phyloP scores from a whole-genome alignment of 2,329 filamentous ascomycete genomes.

The Paracoccidioides brasiliensis region DNA sequence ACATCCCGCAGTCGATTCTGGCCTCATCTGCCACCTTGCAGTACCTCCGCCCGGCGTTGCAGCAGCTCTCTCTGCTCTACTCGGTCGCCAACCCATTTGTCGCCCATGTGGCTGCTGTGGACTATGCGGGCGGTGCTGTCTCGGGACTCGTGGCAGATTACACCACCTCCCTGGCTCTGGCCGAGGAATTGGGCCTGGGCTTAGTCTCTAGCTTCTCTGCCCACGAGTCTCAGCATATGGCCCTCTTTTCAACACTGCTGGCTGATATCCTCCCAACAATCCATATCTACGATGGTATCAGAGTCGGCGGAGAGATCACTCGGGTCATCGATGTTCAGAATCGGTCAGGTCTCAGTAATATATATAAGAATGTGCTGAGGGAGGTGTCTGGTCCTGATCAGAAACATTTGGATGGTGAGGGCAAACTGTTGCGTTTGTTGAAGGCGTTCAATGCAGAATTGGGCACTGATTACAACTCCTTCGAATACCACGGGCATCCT shows the following conservation, averaged over 20 bases:
- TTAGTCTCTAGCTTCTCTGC: constrained; percentile 74
- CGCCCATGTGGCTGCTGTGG: constrained; percentile 79
- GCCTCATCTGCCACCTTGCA: constrained; percentile 73
- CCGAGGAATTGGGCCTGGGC: constrained; percentile 81
- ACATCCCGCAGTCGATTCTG: constrained; percentile 81
- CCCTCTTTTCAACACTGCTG: constrained; percentile 71
- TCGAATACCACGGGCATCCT: constrained; percentile 83
- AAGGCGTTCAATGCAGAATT: constrained; percentile 77
- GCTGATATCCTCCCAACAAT: constrained; percentile 68
- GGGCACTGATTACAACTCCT: constrained; percentile 81
- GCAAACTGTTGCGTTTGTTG: constrained; percentile 57
- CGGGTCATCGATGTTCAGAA: constrained; percentile 71
- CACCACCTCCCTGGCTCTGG: constrained; percentile 60
- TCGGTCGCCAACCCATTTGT: constrained; percentile 85
- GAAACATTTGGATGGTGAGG: constrained; percentile 57
- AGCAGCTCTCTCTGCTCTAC: constrained; percentile 86
- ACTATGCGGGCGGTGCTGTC: constrained; percentile 55
- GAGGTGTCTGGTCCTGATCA: constrained; percentile 50
- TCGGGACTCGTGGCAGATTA: constrained; percentile 79
- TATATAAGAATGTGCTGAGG: constrained; percentile 54
- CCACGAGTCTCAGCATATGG: constrained; percentile 92
- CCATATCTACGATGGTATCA: constrained; percentile 79
- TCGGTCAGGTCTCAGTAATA: constrained; percentile 53
- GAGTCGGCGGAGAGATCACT: constrained; percentile 67
- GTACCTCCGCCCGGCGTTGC: constrained; percentile 68